phyloP scores from a whole-genome alignment of 352 stramenopile genomes.

The Pythium oligandrum region DNA sequence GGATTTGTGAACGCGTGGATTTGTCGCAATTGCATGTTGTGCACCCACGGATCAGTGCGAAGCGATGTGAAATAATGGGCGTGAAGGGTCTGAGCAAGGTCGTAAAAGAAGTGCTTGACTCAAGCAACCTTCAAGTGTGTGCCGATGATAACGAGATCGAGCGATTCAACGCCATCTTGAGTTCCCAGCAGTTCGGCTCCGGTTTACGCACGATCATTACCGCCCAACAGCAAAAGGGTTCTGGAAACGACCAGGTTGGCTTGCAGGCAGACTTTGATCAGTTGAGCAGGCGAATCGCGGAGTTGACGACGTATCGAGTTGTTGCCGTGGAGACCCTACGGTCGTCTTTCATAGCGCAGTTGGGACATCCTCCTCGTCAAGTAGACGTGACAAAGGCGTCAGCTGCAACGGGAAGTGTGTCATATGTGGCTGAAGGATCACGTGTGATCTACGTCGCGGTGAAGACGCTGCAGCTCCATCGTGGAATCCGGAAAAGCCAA shows the following conservation, averaged over 20 bases:
- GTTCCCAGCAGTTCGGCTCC: slow-evolving; percentile 47
- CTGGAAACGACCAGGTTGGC: slow-evolving; percentile 32
- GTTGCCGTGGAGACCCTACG: slow-evolving; percentile 41
- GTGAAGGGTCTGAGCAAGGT: slow-evolving; percentile 55
- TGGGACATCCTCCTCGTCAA: slow-evolving; percentile 36
- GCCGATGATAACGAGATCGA: slow-evolving; percentile 25
- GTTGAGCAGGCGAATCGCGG: slow-evolving; percentile 53
- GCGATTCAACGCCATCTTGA: slow-evolving; percentile 48
- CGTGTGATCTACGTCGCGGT: slow-evolving; percentile 52
- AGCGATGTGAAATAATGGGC: slow-evolving; percentile 47
- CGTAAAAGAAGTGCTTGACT: slow-evolving; percentile 56
- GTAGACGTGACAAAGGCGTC: slow-evolving; percentile 63
- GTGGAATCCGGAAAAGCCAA: slow-evolving; percentile 41
- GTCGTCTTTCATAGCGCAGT: slow-evolving; percentile 60
- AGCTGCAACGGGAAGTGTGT: slow-evolving; percentile 39
- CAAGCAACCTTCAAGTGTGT: slow-evolving; percentile 6
- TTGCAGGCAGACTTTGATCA: slow-evolving; percentile 57
- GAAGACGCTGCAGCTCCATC: slow-evolving; percentile 24
- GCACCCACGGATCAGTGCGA: slow-evolving; percentile 50
- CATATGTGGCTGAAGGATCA: slow-evolving; percentile 40
- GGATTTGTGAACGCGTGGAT: slow-evolving; percentile 55
- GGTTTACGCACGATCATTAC: slow-evolving; percentile 66
- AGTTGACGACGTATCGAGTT: slow-evolving; percentile 39
- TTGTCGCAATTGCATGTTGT: slow-evolving; percentile 59
- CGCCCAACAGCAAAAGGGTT: slow-evolving; percentile 54